Evolutionary conservation across 2,329 filamentous ascomycete species (phyloP).

Genomic region (Monosporascus sp.): DNA sequence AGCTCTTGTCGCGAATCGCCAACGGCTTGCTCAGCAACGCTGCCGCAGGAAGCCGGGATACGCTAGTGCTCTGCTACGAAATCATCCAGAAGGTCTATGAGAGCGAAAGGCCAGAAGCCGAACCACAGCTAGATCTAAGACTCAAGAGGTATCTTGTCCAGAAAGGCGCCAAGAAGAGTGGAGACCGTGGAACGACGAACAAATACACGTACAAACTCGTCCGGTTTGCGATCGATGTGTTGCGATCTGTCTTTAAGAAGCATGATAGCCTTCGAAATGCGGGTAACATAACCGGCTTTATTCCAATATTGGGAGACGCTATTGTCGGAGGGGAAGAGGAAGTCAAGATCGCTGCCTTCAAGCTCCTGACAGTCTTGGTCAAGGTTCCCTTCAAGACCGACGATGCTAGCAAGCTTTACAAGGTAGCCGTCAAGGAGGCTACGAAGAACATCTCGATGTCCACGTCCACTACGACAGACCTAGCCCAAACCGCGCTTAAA

Average conservation of each 20-base stretch:
- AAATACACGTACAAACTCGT: conserved; percentile 84
- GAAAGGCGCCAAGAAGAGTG: conserved; percentile 69
- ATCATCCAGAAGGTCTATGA: conserved; percentile 83
- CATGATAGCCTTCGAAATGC: conserved; percentile 75
- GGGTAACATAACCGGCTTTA: conserved; percentile 75
- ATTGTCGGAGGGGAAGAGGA: conserved; percentile 84
- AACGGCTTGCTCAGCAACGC: conserved; percentile 79
- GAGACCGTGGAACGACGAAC: conserved; percentile 65
- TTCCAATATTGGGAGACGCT: conserved; percentile 85
- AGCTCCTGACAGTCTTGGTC: conserved; percentile 78
- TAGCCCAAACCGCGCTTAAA: conserved; percentile 84
- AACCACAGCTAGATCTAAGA: conserved; percentile 55
- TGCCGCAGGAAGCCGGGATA: conserved; percentile 71
- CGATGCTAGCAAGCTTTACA: conserved; percentile 57
- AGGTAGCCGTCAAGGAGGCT: conserved; percentile 80
- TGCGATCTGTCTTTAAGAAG: conserved; percentile 82
- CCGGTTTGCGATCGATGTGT: conserved; percentile 80
- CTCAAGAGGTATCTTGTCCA: conserved; percentile 75
- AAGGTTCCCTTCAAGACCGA: conserved; percentile 76
- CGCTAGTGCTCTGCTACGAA: conserved; percentile 93
- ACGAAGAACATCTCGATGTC: conserved; percentile 74
- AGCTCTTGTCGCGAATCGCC: conserved; percentile 77
- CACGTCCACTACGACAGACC: conserved; percentile 73
- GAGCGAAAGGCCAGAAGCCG: conserved; percentile 47
- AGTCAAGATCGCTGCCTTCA: conserved; percentile 82